These are phyloP conservation scores for Sequoia sempervirens DNA, from an alignment of 75 land plant species.

Conservation along the genomic window DNA sequence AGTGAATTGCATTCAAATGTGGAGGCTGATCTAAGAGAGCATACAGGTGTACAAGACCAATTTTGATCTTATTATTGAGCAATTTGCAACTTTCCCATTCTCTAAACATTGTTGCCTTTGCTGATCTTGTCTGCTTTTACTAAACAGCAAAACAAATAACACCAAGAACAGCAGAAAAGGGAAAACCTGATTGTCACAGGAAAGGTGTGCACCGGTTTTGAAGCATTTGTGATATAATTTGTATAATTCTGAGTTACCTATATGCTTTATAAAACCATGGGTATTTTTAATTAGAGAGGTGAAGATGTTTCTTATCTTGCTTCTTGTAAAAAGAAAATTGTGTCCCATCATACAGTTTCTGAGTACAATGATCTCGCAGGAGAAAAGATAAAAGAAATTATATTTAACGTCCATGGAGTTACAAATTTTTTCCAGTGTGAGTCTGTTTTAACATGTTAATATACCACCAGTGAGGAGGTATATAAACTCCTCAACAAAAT, in stretches of 20 bases:
- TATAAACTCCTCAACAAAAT: background rate
- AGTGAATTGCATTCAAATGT: background rate
- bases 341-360: background rate
- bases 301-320: constrained; percentile 44
- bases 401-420: background rate
- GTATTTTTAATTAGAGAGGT: constrained; percentile 48
- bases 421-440: background rate
- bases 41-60: constrained; percentile 4
- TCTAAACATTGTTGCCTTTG: background rate
- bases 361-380: background rate
- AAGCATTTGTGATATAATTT: background rate
- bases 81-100: background rate
- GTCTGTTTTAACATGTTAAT: background rate
- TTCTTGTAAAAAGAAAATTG: background rate
- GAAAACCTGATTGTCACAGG: constrained; percentile 77
- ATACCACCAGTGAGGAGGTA: background rate
- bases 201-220: constrained; percentile 37
- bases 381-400: background rate
- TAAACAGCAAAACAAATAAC: constrained; percentile 69
- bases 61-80: background rate
- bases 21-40: background rate
- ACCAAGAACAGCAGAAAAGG: constrained; percentile 53
- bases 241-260: background rate
- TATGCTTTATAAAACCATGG: background rate
- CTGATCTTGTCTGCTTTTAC: constrained; percentile 30